Conservation (phyloP, 768 basidiomycete genomes). For the Rhodosporidiobolus sp. region DNA sequence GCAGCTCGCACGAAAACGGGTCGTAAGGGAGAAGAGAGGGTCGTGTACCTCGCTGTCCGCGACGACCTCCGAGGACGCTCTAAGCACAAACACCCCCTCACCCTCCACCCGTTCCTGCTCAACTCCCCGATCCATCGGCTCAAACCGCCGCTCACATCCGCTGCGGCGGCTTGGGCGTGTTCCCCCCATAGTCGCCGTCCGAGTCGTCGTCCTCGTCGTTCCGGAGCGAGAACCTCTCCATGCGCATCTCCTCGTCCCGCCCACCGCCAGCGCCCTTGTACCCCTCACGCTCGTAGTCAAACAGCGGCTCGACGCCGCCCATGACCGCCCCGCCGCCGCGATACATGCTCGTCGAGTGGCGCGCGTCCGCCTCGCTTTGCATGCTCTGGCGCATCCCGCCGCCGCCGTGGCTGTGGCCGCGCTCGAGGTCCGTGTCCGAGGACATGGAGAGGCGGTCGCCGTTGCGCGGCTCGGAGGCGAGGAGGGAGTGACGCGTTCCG, state of each 20-base stretch:
- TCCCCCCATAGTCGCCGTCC: background rate
- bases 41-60: too few species aligned
- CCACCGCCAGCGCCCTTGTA: background rate
- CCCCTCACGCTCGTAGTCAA: constrained; percentile 16
- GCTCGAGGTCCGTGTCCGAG: constrained; percentile 8
- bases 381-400: background rate
- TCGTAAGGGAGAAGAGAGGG: too few species aligned
- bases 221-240: constrained; percentile 21
- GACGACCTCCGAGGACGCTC: background rate
- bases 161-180: background rate
- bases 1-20: too few species aligned
- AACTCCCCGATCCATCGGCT: background rate
- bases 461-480: constrained; percentile 14
- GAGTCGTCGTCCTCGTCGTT: constrained; percentile 18
- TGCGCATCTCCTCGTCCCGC: constrained; percentile 16
- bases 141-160: background rate
- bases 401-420: background rate
- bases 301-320: constrained; percentile 27
- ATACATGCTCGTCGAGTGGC: constrained; percentile 6
- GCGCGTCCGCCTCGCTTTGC: constrained; percentile 5
- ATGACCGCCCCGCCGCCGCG: constrained; percentile 16
- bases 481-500: constrained; percentile 12
- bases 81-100: too few species aligned
- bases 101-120: background rate
- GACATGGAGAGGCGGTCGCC: constrained; percentile 25